Percentiles rank a stretch among this genome's conserved stretches.
These are phyloP conservation scores for Solanum piurae DNA, from an alignment of 257 asterid species.

Conservation along the genomic window DNA sequence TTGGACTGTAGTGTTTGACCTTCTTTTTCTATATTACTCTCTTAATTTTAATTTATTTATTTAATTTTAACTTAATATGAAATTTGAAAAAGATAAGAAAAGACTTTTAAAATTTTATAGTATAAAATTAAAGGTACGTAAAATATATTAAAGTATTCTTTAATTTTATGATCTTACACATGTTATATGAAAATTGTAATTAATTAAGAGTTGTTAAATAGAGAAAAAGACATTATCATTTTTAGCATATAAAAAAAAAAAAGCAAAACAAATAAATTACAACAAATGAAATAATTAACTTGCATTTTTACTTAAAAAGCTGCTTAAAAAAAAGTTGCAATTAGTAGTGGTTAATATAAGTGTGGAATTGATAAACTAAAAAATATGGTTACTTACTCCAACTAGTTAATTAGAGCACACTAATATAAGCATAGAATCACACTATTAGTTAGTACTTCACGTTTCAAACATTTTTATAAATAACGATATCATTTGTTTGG, in stretches of 20 bases:
- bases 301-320: too few species aligned
- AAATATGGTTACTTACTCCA: neutral
- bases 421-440: too few species aligned
- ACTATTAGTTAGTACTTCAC: neutral
- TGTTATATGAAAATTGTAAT: neutral
- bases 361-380: too few species aligned
- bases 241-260: too few species aligned
- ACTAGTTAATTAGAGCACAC: neutral
- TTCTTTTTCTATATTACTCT: neutral
- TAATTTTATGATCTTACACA: too few species aligned
- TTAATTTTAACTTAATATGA: too few species aligned
- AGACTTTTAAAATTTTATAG: too few species aligned
- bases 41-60: neutral
- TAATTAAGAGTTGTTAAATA: neutral
- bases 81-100: too few species aligned
- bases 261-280: neutral
- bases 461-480: neutral
- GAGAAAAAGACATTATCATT: neutral
- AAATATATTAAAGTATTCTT: rapidly evolving
- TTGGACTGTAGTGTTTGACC: neutral
- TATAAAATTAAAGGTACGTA: too few species aligned
- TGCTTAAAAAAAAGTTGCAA: too few species aligned
- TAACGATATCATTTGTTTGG: neutral
- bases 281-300: too few species aligned
- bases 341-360: too few species aligned